Percentiles rank a stretch among this genome's conserved stretches.
Conservation (phyloP, 768 basidiomycete species). For the Pholiota microspora region DNA sequence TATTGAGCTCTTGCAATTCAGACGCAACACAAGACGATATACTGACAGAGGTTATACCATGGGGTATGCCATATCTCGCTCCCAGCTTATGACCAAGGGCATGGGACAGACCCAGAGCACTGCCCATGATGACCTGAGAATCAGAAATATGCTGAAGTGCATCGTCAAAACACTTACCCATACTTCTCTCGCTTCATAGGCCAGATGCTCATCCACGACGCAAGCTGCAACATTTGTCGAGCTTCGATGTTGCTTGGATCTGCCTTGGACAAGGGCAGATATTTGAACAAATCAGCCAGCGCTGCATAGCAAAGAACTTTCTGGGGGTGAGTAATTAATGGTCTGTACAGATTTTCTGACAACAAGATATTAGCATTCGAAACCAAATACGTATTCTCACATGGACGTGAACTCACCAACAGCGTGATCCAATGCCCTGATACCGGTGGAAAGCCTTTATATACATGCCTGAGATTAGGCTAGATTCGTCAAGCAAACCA, state of each 20-base stretch:
- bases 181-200: slow-evolving; percentile 57
- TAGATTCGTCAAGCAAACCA: background rate
- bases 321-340: slow-evolving; percentile 50
- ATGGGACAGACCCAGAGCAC: slow-evolving; percentile 74
- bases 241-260: slow-evolving; percentile 53
- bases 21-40: slow-evolving; percentile 2
- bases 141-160: background rate
- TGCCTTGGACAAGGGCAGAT: slow-evolving; percentile 63
- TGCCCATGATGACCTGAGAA: slow-evolving; percentile 21
- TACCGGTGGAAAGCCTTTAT: slow-evolving; percentile 71
- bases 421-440: slow-evolving; percentile 78
- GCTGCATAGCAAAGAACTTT: slow-evolving; percentile 67
- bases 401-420: slow-evolving; percentile 46
- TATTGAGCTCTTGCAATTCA: slow-evolving; percentile 1
- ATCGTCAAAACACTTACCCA: slow-evolving; percentile 32
- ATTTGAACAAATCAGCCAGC: slow-evolving; percentile 69
- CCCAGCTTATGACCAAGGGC: slow-evolving; percentile 73
- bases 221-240: slow-evolving; percentile 69
- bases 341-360: slow-evolving; percentile 63
- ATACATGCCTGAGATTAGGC: slow-evolving; percentile 1
- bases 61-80: slow-evolving; percentile 71
- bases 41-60: slow-evolving; percentile 80
- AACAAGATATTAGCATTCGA: background rate
- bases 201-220: slow-evolving; percentile 82
- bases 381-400: background rate